These are phyloP conservation scores for Nakaseomyces sp. DNA, from an alignment of 1,139 yeast genomes.

Conservation along the genomic window DNA sequence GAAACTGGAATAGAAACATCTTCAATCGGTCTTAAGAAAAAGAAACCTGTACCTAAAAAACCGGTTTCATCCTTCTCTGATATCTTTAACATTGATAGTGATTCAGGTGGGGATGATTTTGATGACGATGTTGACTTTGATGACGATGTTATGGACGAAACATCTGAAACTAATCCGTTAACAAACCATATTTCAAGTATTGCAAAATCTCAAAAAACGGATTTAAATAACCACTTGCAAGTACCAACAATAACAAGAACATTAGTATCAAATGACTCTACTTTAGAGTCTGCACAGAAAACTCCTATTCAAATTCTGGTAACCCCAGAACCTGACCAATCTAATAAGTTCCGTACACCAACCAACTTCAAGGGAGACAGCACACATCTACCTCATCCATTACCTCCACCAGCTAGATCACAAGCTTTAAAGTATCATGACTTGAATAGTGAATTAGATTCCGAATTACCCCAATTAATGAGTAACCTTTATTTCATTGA, in stretches of 20 bases:
- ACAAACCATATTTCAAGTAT: background rate
- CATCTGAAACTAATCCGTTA: background rate
- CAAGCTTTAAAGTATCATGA: slow-evolving; percentile 29
- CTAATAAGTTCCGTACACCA: background rate
- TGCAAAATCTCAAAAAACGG: background rate
- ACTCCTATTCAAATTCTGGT: slow-evolving; percentile 12
- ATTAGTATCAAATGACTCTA: background rate
- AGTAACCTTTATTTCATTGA: slow-evolving; percentile 30
- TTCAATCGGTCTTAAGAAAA: too few species aligned
- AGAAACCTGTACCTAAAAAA: background rate
- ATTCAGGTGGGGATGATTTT: slow-evolving; percentile 5
- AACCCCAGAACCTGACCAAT: slow-evolving; percentile 6
- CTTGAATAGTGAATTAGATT: slow-evolving; percentile 26
- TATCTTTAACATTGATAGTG: slow-evolving; percentile 16
- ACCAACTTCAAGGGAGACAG: slow-evolving; percentile 5
- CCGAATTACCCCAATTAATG: slow-evolving; percentile 28
- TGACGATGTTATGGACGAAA: background rate
- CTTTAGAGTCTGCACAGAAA: background rate
- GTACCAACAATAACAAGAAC: background rate
- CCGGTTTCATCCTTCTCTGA: slow-evolving; percentile 15
- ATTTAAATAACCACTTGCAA: background rate
- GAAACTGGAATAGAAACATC: background rate
- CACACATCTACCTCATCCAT: slow-evolving; percentile 2
- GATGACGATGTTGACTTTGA: slow-evolving; percentile 7
- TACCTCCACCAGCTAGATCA: slow-evolving; percentile 27